Base-by-base conservation (phyloP, 805 yeast species). In the Candida pini region DNA sequence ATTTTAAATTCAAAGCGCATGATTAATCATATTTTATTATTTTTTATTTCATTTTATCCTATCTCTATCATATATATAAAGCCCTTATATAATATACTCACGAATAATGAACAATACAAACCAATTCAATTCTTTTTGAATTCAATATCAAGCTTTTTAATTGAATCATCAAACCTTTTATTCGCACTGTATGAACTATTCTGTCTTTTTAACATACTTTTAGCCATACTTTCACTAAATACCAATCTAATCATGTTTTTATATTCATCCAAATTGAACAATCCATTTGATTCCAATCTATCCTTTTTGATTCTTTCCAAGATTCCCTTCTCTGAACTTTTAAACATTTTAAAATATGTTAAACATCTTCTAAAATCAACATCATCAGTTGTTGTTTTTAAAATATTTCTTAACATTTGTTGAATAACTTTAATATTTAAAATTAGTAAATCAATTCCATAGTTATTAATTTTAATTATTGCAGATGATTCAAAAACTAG, bases 401-500 rank as follows among this genome's bases (percentile, higher is more conserved):
- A 68, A 22, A 81, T 66, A 39, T 73, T 75, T 39, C 82, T 68
- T 36, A 82, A 65, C 71, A 78, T 73, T 52, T 81, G 89, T 57
- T 79, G 87, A 28, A 81, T 56, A 1, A 81, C 77, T 34, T 76
- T 64, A 15, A 82, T 73, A 51, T 81, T 81, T 45, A 76, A 63
- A 39, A 74, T 60, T 40, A 82, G 60, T 44, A 73, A 70, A 45
- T 72, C 69, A 36, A 80, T 64, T 22, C 90, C 89, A 40, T 70
- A 67, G 14, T 60, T 58, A 52, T 78, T 80, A 47, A 80, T 62
- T 31, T 63, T 66, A 15, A 56, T 54, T 7, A 83, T 63, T 34
- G 69, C 56, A 18, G 62, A 61, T 4, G 83, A 70, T 15, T 77
- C 81, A 21, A 54, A 55, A 5, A 82, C 69, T 30, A 78, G 57